Conservation (phyloP, 208 protist species). For the Ichthyophonus hoferi region DNA sequence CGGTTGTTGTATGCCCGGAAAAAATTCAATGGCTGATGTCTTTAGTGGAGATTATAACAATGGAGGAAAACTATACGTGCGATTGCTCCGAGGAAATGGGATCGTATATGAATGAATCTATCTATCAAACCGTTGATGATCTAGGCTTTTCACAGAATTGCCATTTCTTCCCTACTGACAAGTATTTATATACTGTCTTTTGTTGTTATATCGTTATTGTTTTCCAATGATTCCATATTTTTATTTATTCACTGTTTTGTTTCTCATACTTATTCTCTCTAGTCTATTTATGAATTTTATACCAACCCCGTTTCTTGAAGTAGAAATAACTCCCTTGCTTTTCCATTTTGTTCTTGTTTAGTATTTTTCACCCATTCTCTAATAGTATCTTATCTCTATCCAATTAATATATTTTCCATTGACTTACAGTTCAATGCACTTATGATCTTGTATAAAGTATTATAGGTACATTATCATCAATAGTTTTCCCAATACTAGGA, state of each 20-base stretch:
- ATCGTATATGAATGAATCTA: background rate
- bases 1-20: background rate
- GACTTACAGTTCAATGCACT: background rate
- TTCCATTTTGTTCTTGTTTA: background rate
- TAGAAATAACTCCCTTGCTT: background rate
- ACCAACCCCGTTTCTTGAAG: background rate
- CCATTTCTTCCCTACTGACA: background rate
- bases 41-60: background rate
- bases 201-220: background rate
- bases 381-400: background rate
- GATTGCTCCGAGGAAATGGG: background rate
- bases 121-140: background rate
- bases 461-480: too few relatives aligned
- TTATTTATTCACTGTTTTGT: background rate
- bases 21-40: background rate
- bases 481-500: too few relatives aligned
- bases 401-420: background rate
- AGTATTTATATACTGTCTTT: background rate
- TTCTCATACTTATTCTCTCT: too few relatives aligned
- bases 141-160: background rate
- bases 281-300: background rate
- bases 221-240: background rate
- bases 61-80: too few relatives aligned
- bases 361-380: background rate
- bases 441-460: too few relatives aligned